Conservation (phyloP, 2,329 filamentous ascomycete species). For the Alternaria brassicicola region DNA sequence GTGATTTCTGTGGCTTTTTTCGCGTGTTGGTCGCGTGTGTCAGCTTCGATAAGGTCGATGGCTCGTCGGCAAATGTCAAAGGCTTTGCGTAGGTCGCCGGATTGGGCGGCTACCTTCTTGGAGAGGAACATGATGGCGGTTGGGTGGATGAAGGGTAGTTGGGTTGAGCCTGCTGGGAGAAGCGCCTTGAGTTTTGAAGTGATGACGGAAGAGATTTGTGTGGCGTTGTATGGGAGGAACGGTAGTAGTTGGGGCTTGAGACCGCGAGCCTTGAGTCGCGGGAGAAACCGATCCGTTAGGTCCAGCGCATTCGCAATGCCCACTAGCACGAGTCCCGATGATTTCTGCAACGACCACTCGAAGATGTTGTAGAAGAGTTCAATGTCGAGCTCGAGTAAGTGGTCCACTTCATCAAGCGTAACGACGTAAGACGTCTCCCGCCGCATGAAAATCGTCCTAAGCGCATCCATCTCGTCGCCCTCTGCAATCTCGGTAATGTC, state of each 20-base stretch:
- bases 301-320: constrained; percentile 97
- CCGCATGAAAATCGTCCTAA: constrained; percentile 75
- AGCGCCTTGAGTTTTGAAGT: constrained; percentile 80
- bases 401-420: constrained; percentile 92
- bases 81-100: constrained; percentile 90
- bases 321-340: constrained; percentile 80
- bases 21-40: constrained; percentile 76
- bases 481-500: constrained; percentile 66
- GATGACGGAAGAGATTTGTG: constrained; percentile 87
- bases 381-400: constrained; percentile 85
- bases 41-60: constrained; percentile 85
- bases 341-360: constrained; percentile 87
- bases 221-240: constrained; percentile 88
- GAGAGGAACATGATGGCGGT: constrained; percentile 92
- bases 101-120: constrained; percentile 92
- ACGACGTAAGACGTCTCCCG: constrained; percentile 72
- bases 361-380: constrained; percentile 94
- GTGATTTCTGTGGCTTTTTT: constrained; percentile 60
- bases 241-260: constrained; percentile 88
- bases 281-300: constrained; percentile 91
- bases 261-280: constrained; percentile 89
- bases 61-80: constrained; percentile 92
- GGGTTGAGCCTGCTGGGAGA: constrained; percentile 64
- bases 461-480: constrained; percentile 68
- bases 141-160: constrained; percentile 88